A percentile compares a stretch with the other conserved stretches of the same genome.
These are phyloP conservation scores for Prosopis cineraria DNA, from an alignment of 306 rosid genomes.

Conservation along the genomic window DNA sequence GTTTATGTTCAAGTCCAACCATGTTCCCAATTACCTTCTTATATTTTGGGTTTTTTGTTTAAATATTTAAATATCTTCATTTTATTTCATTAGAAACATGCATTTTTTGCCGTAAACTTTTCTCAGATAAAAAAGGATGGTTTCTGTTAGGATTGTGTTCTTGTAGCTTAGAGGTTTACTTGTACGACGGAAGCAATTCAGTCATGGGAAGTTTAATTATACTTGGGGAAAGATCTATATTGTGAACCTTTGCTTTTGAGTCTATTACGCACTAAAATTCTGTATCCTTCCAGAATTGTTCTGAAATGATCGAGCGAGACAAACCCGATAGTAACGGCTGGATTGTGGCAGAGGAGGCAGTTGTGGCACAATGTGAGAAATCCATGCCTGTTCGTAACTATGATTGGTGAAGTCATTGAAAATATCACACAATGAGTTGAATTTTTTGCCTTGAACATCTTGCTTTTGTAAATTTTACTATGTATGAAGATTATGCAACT, in stretches of 20 bases:
- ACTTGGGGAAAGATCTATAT: neutral
- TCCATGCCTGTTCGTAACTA: constrained; percentile 36
- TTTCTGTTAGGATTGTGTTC: neutral
- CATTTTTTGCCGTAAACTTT: neutral
- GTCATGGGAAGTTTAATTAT: neutral
- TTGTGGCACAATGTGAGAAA: constrained; percentile 62
- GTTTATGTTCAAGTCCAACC: neutral
- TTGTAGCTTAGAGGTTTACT: constrained; percentile 20
- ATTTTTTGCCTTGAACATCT: constrained; percentile 8
- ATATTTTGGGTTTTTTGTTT: constrained; percentile 22
- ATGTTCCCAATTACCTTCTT: neutral
- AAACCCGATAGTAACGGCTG: constrained; percentile 47
- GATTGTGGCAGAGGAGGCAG: constrained; percentile 71
- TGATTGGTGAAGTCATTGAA: constrained; percentile 14
- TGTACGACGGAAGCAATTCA: neutral
- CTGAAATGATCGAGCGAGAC: constrained; percentile 40
- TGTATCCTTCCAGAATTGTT: constrained; percentile 56
- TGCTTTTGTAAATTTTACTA: neutral
- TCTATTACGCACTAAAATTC: constrained; percentile 13
- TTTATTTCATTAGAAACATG: neutral
- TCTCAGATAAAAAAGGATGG: neutral
- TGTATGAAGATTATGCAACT: neutral
- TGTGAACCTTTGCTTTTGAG: neutral
- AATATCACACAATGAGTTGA: neutral
- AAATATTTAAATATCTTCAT: neutral